Evolutionary conservation across 352 stramenopile genomes (phyloP).

Genomic region (Pythium insidiosum): DNA sequence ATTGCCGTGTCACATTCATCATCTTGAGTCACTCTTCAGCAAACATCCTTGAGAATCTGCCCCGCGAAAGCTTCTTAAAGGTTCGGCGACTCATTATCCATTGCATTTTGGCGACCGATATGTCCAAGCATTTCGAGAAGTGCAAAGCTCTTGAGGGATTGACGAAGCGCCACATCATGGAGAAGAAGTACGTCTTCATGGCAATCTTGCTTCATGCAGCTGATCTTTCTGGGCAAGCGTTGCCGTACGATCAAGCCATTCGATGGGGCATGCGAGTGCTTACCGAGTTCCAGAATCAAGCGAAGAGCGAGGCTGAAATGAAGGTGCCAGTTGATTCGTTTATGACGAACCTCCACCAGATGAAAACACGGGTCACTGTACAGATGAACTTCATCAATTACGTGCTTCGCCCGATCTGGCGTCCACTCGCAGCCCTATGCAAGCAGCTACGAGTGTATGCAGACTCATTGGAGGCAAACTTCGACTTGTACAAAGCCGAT

Average conservation of each 20-base stretch:
- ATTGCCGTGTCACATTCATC: constrained; percentile 62
- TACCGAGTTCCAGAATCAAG: constrained; percentile 70
- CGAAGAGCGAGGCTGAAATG: constrained; percentile 50
- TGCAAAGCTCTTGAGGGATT: constrained; percentile 51
- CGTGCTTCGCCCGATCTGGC: constrained; percentile 64
- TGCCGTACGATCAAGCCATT: constrained; percentile 42
- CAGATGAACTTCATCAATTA: constrained; percentile 78
- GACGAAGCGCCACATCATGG: constrained; percentile 25
- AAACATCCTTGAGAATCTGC: constrained; percentile 51
- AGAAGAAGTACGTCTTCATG: constrained; percentile 41
- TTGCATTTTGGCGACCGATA: constrained; percentile 69
- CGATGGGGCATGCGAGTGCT: constrained; percentile 57
- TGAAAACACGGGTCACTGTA: constrained; percentile 47
- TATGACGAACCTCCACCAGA: constrained; percentile 62
- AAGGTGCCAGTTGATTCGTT: constrained; percentile 56
- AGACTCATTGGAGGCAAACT: constrained; percentile 47
- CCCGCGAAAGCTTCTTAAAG: constrained; percentile 34
- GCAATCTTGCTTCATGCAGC: constrained; percentile 56
- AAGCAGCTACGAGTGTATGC: constrained; percentile 42
- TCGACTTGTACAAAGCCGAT: constrained; percentile 53
- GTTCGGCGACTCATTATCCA: constrained; percentile 48
- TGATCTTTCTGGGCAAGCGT: constrained; percentile 60
- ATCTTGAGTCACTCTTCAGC: constrained; percentile 47
- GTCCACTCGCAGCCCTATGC: constrained; percentile 35
- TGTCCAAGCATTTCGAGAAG: constrained; percentile 70